These are phyloP conservation scores for Cyberlindnera mycetangii DNA, from an alignment of 805 yeast genomes.

Conservation along the genomic window DNA sequence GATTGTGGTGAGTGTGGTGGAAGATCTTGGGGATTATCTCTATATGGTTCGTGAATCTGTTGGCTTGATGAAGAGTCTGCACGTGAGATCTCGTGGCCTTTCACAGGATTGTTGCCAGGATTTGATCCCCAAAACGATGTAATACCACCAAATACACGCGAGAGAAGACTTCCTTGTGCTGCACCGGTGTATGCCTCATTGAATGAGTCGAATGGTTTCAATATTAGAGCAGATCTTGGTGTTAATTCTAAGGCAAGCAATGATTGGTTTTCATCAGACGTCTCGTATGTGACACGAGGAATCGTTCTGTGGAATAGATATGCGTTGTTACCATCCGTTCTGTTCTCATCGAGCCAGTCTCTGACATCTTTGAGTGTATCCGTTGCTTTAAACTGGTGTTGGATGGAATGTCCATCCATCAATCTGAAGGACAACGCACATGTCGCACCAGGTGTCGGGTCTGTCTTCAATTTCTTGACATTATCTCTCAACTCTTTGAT, in stretches of 20 bases:
- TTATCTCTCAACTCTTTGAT: conserved; percentile 24
- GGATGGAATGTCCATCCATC: conserved; percentile 61
- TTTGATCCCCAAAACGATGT: conserved; percentile 26
- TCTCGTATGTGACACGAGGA: conserved; percentile 62
- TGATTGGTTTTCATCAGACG: conserved; percentile 55
- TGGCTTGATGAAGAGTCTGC: not conserved
- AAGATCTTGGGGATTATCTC: conserved; percentile 7
- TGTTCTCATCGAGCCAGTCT: conserved; percentile 50
- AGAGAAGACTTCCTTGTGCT: conserved; percentile 27
- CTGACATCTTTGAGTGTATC: conserved; percentile 58
- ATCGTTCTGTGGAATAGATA: conserved; percentile 46
- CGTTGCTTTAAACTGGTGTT: conserved; percentile 44
- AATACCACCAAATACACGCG: conserved; percentile 32
- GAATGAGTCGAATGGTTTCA: conserved; percentile 53
- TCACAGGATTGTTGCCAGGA: conserved; percentile 4
- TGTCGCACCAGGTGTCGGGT: not conserved
- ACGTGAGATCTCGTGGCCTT: not conserved
- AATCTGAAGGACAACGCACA: conserved; percentile 58
- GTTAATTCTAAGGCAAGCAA: conserved; percentile 54
- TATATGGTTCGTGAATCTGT: conserved; percentile 7
- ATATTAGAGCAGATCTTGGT: conserved; percentile 71
- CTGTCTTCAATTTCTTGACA: conserved; percentile 14
- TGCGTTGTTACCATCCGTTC: conserved; percentile 47
- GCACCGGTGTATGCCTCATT: conserved; percentile 29
- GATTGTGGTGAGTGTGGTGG: conserved; percentile 18